These are phyloP conservation scores for Periconia sp. DNA, from an alignment of 2,329 filamentous ascomycete genomes.

Conservation along the genomic window DNA sequence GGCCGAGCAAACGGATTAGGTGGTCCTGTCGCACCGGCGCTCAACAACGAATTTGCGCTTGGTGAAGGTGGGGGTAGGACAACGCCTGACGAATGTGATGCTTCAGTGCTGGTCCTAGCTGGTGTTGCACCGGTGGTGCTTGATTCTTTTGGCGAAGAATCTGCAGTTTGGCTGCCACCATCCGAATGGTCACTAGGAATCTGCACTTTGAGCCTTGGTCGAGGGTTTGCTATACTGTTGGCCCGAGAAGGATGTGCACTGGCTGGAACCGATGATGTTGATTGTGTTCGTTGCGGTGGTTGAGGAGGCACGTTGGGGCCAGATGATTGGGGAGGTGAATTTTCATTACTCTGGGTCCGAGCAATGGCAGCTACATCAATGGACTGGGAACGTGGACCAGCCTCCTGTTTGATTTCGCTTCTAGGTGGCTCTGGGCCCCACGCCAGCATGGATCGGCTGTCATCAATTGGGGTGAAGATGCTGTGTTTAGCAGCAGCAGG, in stretches of 20 bases:
- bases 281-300: constrained; percentile 53
- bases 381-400: constrained; percentile 60
- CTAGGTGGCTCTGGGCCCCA: constrained; percentile 53
- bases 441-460: constrained; percentile 82
- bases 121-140: constrained; percentile 62
- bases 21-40: constrained; percentile 87
- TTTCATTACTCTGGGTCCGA: constrained; percentile 45
- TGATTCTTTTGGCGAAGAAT: constrained; percentile 65
- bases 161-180: constrained; percentile 71
- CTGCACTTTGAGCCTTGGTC: constrained; percentile 85
- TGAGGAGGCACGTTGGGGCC: constrained; percentile 28
- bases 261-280: constrained; percentile 67
- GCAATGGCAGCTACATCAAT: constrained; percentile 62
- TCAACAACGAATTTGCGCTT: constrained; percentile 80
- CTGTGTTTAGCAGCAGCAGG: constrained; percentile 72
- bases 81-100: constrained; percentile 67
- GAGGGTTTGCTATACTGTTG: constrained; percentile 68
- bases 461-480: constrained; percentile 97
- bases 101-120: constrained; percentile 54
- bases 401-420: constrained; percentile 49
- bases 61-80: constrained; percentile 92
- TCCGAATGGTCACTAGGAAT: constrained; percentile 92
- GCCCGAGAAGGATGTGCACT: constrained; percentile 69
- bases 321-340: constrained; percentile 59
- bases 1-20: constrained; percentile 95